These are phyloP conservation scores for Fragaria iinumae DNA, from an alignment of 306 rosid genomes.

Conservation along the genomic window DNA sequence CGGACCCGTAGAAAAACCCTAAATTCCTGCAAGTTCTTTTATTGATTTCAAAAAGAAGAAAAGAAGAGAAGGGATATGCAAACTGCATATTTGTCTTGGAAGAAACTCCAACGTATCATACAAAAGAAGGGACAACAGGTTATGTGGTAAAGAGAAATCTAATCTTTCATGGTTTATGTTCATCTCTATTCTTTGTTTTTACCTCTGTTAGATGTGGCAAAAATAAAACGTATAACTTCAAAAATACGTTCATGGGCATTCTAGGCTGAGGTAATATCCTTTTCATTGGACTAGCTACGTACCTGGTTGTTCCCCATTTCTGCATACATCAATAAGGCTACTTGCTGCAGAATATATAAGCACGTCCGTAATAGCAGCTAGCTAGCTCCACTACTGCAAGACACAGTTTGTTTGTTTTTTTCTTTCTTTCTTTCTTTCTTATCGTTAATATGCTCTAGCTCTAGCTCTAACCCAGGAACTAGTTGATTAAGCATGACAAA, in stretches of 20 bases:
- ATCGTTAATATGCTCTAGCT: background rate
- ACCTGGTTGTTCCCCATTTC: background rate
- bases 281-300: background rate
- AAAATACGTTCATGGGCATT: conserved; percentile 1
- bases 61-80: background rate
- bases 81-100: background rate
- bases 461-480: background rate
- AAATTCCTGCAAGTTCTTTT: background rate
- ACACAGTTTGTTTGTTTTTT: too few species aligned
- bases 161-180: background rate
- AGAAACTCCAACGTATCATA: conserved; percentile 6
- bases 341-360: background rate
- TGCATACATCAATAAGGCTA: background rate
- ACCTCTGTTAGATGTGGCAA: conserved; percentile 11
- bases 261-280: background rate
- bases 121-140: conserved; percentile 11
- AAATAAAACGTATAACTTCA: background rate
- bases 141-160: conserved; percentile 8
- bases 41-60: background rate
- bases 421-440: too few species aligned
- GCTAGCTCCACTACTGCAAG: background rate
- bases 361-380: background rate
- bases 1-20: background rate
- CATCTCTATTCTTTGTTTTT: background rate
- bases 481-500: background rate